Evolutionary conservation across 352 stramenopile species (phyloP), one percentile per base, ranked within the genome.

Genomic region (Halophytophthora batemanensis): DNA sequence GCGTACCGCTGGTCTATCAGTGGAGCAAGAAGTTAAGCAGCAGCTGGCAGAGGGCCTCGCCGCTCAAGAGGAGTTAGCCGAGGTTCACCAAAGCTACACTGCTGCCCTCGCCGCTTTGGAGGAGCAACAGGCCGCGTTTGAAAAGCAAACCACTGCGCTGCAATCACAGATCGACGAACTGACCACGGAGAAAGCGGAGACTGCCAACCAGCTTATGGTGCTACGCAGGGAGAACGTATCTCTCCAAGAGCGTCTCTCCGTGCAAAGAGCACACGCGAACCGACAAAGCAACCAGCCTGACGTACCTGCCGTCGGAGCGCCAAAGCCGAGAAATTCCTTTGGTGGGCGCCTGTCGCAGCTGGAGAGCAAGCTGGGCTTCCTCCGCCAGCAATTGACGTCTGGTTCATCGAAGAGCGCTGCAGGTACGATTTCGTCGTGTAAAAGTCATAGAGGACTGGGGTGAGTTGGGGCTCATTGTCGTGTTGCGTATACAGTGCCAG

Each of bases 1-100:
- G 22, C 44, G 55, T 29, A 50, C 55, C 5, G 14, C 48, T n/a
- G 40, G 59, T 28, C 55, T 12, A 44, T 46, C 41, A 45, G 55
- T 51, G 8, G 45, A 65, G 7, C 41, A 58, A 41, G 31, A 69
- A 29, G 58, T 59, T 23, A 45, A 65, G 38, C 55, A 42, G 25
- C 33, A 60, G 39, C 48, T 64, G 14, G 54, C 59, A 2, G 55
- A 64, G 10, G 48, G 57, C 36, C 21, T 64, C 18, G 54, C 45
- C 10, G 45, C 21, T 10, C 47, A 54, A 12, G 17, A 36, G 5
- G 44, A 64, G 19, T 31, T 69, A 6, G 39, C 53, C 1, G 19
- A 64, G 29, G 19, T 61, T n/a, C 46, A 34, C 31, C 46, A 21
- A 17, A 28, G 46, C 28, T 8, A 13, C 11, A 46, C 25, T 12